These are phyloP conservation scores for Vitis hybrid DNA, from an alignment of 177 flowering plant species.

Conservation along the genomic window DNA sequence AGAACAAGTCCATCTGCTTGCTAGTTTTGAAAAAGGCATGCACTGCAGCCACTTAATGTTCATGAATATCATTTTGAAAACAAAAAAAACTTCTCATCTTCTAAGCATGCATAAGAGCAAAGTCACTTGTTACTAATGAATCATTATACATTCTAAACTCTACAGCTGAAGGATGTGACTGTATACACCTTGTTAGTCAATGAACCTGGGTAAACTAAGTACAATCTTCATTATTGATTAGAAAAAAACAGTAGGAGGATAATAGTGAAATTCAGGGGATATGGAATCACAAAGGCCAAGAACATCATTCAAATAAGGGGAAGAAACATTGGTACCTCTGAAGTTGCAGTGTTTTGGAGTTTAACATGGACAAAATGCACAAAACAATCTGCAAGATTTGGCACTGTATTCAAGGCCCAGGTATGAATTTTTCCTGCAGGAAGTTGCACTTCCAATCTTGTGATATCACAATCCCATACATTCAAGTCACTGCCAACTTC, in stretches of 20 bases:
- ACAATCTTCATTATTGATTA: no score
- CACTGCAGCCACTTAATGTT: no score
- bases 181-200: no score
- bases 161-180: no score
- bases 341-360: slow-evolving; percentile 31
- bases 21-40: no score
- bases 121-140: no score
- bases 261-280: neutral
- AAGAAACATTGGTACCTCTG: slow-evolving; percentile 48
- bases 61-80: no score
- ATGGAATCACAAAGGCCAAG: neutral
- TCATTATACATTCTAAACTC: no score
- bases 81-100: no score
- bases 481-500: slow-evolving; percentile 41
- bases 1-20: no score
- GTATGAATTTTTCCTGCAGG: slow-evolving; percentile 60
- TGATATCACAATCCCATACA: slow-evolving; percentile 42
- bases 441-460: slow-evolving; percentile 40
- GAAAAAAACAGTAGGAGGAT: neutral
- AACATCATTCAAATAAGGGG: neutral
- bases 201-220: no score
- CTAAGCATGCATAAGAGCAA: no score
- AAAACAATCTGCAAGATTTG: slow-evolving; percentile 63
- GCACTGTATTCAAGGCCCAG: slow-evolving; percentile 72
- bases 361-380: slow-evolving; percentile 55